Evolutionary conservation across 352 stramenopile genomes (phyloP).

Genomic region (Globisporangium emineosum): DNA sequence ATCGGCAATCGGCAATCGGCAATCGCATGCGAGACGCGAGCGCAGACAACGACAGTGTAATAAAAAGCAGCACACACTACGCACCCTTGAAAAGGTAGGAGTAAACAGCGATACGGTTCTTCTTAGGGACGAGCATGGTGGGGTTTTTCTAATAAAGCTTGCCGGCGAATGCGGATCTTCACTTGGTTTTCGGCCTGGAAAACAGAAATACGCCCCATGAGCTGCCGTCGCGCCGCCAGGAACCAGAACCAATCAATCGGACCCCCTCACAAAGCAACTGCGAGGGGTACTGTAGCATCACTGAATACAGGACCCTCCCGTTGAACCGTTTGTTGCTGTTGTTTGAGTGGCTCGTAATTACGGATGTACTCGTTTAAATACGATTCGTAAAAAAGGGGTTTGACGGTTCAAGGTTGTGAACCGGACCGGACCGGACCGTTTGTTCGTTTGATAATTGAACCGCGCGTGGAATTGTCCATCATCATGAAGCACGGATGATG

Average conservation of each 20-base stretch:
- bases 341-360: not conserved
- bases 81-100: slow-evolving; percentile 96
- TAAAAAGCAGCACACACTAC: slow-evolving; percentile 15
- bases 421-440: not conserved
- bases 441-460: not conserved
- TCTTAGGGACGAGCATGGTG: slow-evolving; percentile 95
- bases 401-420: not conserved
- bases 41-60: not conserved
- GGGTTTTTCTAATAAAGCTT: slow-evolving; percentile 73
- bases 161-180: slow-evolving; percentile 89
- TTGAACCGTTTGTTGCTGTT: not conserved
- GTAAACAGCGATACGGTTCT: slow-evolving; percentile 99
- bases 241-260: slow-evolving; percentile 10
- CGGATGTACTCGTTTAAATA: not conserved
- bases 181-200: slow-evolving; percentile 42
- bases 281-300: not conserved
- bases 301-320: not conserved
- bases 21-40: not conserved
- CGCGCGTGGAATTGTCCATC: not conserved
- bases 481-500: not conserved
- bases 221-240: not conserved
- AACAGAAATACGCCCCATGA: slow-evolving; percentile 42
- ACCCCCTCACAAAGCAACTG: slow-evolving; percentile 2
- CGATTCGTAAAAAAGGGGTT: slow-evolving; percentile 5
- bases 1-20: not conserved